Conservation (phyloP, 805 yeast species). For the Zygosaccharomyces rouxii region DNA sequence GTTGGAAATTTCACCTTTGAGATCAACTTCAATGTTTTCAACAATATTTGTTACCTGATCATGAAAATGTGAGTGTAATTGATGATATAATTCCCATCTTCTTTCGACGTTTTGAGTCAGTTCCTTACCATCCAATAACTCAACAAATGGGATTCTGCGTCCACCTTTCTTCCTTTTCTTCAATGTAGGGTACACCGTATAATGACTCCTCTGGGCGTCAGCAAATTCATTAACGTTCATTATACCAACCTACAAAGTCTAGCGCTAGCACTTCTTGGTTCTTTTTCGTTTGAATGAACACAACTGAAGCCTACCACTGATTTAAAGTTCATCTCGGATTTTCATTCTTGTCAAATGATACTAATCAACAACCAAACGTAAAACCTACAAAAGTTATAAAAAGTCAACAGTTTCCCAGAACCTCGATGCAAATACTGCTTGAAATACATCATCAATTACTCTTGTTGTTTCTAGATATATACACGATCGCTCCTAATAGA, state of each 20-base stretch:
- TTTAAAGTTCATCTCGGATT: not conserved
- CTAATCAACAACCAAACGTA: not conserved
- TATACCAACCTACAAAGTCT: not conserved
- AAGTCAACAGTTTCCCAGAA: not conserved
- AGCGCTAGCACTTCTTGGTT: not conserved
- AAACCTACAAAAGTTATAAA: not conserved
- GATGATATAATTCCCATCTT: conserved; percentile 42
- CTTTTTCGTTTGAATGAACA: not conserved
- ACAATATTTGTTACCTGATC: conserved; percentile 29
- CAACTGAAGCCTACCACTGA: not conserved
- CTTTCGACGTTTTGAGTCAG: conserved; percentile 34
- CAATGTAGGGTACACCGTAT: conserved; percentile 22
- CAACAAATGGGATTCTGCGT: conserved; percentile 39
- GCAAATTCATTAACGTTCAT: conserved; percentile 32
- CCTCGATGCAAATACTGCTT: not conserved
- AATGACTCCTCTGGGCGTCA: conserved; percentile 33
- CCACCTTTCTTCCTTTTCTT: conserved; percentile 14
- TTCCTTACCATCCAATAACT: conserved; percentile 43
- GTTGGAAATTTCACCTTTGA: conserved; percentile 33
- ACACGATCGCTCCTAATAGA: not conserved
- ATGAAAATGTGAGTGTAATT: conserved; percentile 33
- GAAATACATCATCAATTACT: not conserved
- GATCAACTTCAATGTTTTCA: conserved; percentile 34
- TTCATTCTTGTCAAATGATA: not conserved
- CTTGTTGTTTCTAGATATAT: not conserved